These are phyloP conservation scores for Heritiera littoralis DNA, from an alignment of 345 rosid species.

Conservation along the genomic window DNA sequence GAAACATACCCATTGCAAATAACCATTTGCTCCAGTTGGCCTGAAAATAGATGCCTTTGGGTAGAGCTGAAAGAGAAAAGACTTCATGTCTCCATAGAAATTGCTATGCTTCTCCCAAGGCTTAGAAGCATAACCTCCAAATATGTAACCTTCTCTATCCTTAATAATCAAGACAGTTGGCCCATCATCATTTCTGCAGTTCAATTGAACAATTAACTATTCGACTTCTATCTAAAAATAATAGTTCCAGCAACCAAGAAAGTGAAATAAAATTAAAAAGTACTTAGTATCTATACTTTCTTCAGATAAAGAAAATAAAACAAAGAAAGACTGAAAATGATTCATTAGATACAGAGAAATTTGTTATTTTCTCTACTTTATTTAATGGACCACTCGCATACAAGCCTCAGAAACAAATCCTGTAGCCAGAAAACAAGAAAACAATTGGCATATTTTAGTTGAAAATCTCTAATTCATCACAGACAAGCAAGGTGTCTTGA, in stretches of 20 bases:
- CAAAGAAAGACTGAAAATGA: not conserved
- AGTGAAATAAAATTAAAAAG: constrained; percentile 2
- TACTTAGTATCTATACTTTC: not conserved
- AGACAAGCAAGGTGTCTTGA: too few relatives aligned
- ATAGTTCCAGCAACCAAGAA: constrained; percentile 23
- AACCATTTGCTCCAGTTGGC: constrained; percentile 85
- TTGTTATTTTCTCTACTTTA: not conserved
- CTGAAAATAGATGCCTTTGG: constrained; percentile 68
- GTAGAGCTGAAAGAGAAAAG: constrained; percentile 79
- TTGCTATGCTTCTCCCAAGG: constrained; percentile 83
- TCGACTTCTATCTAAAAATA: constrained; percentile 20
- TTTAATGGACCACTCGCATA: not conserved
- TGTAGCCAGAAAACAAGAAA: too few relatives aligned
- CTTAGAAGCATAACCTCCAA: constrained; percentile 92
- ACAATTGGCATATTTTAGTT: too few relatives aligned
- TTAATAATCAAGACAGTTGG: constrained; percentile 70
- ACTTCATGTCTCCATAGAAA: constrained; percentile 94
- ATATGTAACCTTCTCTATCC: constrained; percentile 75
- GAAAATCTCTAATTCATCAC: too few relatives aligned
- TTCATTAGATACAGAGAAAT: not conserved
- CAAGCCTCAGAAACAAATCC: too few relatives aligned
- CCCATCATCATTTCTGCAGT: constrained; percentile 66
- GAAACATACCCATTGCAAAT: constrained; percentile 80
- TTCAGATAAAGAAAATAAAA: constrained; percentile 3
- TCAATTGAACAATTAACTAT: constrained; percentile 34